Evolutionary conservation across 352 stramenopile species (phyloP), one percentile per base, ranked within the genome.

Genomic region (Phytophthora syringae): DNA sequence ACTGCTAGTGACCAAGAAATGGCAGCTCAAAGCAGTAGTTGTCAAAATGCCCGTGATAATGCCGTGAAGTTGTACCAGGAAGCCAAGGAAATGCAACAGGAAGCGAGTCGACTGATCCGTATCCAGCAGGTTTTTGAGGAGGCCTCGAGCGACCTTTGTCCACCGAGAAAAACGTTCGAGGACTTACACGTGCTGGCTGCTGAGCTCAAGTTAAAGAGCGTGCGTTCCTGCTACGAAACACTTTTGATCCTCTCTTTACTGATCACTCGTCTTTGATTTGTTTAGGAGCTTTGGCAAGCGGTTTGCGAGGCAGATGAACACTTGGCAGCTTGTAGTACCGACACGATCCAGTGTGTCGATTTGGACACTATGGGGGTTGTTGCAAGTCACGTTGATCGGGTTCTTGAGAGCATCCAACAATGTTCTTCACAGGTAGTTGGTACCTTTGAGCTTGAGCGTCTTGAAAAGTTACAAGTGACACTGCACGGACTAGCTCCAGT

Each of bases 201-300:
- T 5, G 64, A 86, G n/a, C 32, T 91, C 1, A 78, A 76, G 44
- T 45, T 87, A 7, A 91, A 88, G 59, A 80, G 72, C 37, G 72
- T 80, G 62, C 25, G 68, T 67, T 47, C 7, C 25, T 47, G 20
- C 11, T 47, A 22, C n/a, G n/a, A 36, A 28, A 32, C 27, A 32
- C 27, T 32, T 32, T 50, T 50, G n/a, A 16, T 36, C 0, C 12
- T 15, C 2, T 20, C n/a, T n/a, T n/a, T n/a, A n/a, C n/a, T 39
- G 3, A 57, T 47, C 4, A 52, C 47, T 7, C 28, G 44, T 54
- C 51, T 15, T 43, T 30, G 32, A 24, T 44, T 57, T 1, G 1
- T 62, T 12, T 12, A 82, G 70, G 77, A 89, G 44, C 30, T 93
- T 0, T 93, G 82, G 84, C 53, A 84, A 13, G 73, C 77, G 0